A percentile compares a stretch with the other conserved stretches of the same genome.
phyloP scores from a whole-genome alignment of 768 basidiomycete genomes.

The Boletus subparvulus region DNA sequence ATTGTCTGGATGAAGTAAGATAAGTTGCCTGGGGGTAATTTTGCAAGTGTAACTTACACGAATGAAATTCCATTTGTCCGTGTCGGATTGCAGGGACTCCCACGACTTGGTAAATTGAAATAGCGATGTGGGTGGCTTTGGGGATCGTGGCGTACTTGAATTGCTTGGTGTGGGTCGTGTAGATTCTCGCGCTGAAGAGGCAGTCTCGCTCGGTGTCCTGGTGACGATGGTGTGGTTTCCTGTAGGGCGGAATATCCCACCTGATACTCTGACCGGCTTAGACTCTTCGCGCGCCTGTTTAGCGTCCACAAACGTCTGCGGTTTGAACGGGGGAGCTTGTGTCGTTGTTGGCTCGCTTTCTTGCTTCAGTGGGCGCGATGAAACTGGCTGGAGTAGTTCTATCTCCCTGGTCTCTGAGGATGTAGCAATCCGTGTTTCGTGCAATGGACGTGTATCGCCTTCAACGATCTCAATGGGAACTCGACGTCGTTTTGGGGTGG shows the following conservation, averaged over 20 bases:
- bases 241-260: constrained; percentile 69
- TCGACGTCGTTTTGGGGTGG: constrained; percentile 47
- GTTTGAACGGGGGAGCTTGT: constrained; percentile 12
- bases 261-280: constrained; percentile 52
- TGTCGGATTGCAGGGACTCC: constrained; percentile 42
- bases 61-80: constrained; percentile 58
- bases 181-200: constrained; percentile 3
- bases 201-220: constrained; percentile 24
- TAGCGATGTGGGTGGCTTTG: constrained; percentile 43
- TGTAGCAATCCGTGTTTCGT: not conserved
- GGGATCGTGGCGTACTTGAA: constrained; percentile 1
- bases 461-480: constrained; percentile 67
- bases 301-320: constrained; percentile 55
- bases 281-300: constrained; percentile 53
- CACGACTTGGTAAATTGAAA: constrained; percentile 66
- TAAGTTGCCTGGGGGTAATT: not conserved
- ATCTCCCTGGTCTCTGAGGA: constrained; percentile 9
- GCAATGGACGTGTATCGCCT: constrained; percentile 11
- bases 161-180: not conserved
- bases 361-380: constrained; percentile 34
- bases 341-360: constrained; percentile 15
- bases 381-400: constrained; percentile 39
- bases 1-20: constrained; percentile 43
- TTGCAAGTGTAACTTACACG: constrained; percentile 43
- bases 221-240: constrained; percentile 62